Conservation (phyloP, 495 filamentous ascomycete genomes). For the Lindgomyces ingoldianus region DNA sequence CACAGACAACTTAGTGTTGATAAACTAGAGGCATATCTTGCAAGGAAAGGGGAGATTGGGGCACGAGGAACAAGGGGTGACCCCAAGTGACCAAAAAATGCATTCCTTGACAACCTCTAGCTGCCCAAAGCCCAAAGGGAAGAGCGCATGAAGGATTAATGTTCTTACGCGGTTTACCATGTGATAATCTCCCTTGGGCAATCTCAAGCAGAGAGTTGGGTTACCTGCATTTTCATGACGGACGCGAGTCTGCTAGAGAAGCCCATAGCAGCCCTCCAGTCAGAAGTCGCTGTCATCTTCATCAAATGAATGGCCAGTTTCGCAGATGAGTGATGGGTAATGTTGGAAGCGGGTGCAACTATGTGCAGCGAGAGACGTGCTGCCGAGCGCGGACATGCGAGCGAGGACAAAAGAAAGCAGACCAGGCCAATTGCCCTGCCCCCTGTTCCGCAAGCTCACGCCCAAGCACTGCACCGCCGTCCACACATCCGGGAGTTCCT, state of each 20-base stretch:
- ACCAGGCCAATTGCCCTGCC: not conserved
- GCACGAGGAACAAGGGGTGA: not conserved
- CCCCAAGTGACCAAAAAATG: not conserved
- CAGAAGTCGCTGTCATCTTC: slow-evolving; percentile 9
- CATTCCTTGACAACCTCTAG: not conserved
- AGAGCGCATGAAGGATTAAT: not conserved
- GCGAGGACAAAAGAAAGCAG: not conserved
- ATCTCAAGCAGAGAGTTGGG: not conserved
- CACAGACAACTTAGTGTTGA: not conserved
- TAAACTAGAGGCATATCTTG: not conserved
- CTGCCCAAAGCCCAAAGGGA: not conserved
- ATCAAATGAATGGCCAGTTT: not conserved
- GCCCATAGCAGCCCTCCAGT: slow-evolving; percentile 48
- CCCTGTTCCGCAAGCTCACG: not conserved
- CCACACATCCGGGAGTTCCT: slow-evolving; percentile 1
- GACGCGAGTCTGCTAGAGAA: slow-evolving; percentile 56
- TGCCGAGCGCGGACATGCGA: not conserved
- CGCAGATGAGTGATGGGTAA: not conserved
- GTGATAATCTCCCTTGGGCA: not conserved
- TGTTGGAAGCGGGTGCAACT: not conserved
- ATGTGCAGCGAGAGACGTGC: not conserved
- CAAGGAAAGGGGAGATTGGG: not conserved
- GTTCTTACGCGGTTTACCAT: slow-evolving; percentile 14
- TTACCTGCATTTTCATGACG: slow-evolving; percentile 51
- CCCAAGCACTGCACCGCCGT: not conserved